Conservation (phyloP, 306 rosid genomes). For the Vigna mungo region DNA sequence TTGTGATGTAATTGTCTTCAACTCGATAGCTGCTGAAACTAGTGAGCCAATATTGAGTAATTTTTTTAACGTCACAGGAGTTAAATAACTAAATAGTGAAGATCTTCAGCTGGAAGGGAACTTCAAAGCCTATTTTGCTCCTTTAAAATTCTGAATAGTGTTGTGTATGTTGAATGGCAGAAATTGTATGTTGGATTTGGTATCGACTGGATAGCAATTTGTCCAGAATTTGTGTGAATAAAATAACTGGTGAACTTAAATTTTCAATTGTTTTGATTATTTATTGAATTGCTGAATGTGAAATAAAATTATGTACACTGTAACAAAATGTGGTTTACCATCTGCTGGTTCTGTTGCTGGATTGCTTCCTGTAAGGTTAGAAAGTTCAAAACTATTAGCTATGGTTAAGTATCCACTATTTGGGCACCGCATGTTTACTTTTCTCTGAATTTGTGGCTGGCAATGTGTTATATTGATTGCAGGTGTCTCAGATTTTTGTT, state of each 20-base stretch:
- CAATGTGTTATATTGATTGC: constrained; percentile 9
- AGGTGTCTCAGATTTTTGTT: constrained; percentile 9
- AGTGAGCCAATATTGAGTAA: neutral
- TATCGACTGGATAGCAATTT: neutral
- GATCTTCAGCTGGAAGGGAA: neutral
- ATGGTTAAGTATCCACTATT: neutral
- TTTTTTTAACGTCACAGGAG: neutral
- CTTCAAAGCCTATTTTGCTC: neutral
- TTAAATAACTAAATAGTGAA: neutral
- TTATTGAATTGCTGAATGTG: neutral
- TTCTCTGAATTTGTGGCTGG: neutral
- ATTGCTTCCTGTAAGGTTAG: neutral
- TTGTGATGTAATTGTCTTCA: neutral
- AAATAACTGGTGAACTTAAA: neutral
- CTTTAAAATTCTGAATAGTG: neutral
- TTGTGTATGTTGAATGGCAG: neutral
- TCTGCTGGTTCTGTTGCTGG: constrained; percentile 19
- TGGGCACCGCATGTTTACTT: neutral
- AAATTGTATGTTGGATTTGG: neutral
- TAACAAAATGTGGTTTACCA: constrained; percentile 3
- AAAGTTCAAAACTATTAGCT: neutral
- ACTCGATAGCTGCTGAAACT: neutral
- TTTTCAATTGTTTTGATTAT: constrained; percentile 7
- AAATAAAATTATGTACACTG: constrained; percentile 14
- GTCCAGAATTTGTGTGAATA: neutral